Conservation (phyloP, 2,329 filamentous ascomycete species). For the Fusarium sororula region DNA sequence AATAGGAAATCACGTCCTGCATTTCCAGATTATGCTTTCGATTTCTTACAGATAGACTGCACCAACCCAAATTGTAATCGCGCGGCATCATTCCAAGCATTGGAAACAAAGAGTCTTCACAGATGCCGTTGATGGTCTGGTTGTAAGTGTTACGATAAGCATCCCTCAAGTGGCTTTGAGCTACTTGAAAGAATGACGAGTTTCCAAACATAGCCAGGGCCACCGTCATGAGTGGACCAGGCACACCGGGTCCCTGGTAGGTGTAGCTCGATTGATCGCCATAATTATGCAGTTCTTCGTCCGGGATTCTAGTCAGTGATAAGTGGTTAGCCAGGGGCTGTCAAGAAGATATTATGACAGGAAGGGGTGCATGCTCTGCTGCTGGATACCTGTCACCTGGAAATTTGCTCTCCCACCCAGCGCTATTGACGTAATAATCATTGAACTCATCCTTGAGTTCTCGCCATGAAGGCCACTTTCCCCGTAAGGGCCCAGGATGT, state of each 20-base stretch:
- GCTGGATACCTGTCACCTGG: not conserved
- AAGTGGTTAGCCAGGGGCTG: not conserved
- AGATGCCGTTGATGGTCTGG: not conserved
- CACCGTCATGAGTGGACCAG: slow-evolving; percentile 15
- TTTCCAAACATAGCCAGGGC: slow-evolving; percentile 18
- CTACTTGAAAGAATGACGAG: slow-evolving; percentile 1
- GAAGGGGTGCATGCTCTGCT: not conserved
- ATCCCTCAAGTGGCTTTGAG: not conserved
- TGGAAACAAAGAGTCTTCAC: not conserved
- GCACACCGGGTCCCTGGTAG: not conserved
- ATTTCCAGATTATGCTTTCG: not conserved
- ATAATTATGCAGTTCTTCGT: not conserved
- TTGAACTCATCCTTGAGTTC: not conserved
- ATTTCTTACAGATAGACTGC: no score
- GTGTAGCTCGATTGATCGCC: not conserved
- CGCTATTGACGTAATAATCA: not conserved
- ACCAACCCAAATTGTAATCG: accelerated
- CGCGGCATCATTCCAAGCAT: not conserved
- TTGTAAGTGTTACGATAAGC: not conserved
- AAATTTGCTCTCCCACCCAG: not conserved
- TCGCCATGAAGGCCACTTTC: not conserved
- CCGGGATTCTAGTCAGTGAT: not conserved
- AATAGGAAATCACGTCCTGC: not conserved
- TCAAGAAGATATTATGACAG: not conserved
- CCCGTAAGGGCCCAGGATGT: not conserved